phyloP scores from a whole-genome alignment of 129 eudicot genomes.

The Artemisia tridentata region DNA sequence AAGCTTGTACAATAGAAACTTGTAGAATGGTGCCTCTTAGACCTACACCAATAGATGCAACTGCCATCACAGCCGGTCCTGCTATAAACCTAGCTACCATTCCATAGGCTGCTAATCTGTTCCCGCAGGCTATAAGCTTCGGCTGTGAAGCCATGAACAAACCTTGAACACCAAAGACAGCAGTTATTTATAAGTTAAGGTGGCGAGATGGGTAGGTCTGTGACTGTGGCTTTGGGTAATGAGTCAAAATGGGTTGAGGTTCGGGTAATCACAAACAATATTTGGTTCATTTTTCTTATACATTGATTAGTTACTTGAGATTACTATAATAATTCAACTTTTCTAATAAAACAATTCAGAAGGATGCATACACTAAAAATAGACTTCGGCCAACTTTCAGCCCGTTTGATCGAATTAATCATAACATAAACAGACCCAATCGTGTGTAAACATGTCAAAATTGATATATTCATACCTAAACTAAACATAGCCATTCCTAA shows the following conservation, averaged over 20 bases:
- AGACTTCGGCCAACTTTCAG: too few species aligned
- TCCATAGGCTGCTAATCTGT: slow-evolving; percentile 42
- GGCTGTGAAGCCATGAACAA: slow-evolving; percentile 65
- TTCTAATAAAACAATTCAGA: too few species aligned
- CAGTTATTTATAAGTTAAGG: background rate
- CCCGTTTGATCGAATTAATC: too few species aligned
- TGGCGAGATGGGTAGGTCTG: background rate
- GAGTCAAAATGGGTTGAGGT: too few species aligned
- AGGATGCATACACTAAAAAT: too few species aligned
- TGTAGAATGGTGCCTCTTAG: slow-evolving; percentile 48
- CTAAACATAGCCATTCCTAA: slow-evolving; percentile 75
- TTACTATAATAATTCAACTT: too few species aligned
- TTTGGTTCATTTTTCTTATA: too few species aligned
- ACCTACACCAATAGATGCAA: slow-evolving; percentile 57
- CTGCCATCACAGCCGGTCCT: slow-evolving; percentile 63
- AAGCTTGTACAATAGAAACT: slow-evolving; percentile 57
- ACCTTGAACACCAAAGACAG: slow-evolving; percentile 27
- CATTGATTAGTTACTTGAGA: too few species aligned
- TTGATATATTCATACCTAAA: slow-evolving; percentile 31
- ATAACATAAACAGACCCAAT: too few species aligned
- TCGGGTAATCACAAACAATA: too few species aligned
- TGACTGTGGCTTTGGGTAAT: background rate
- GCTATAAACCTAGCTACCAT: slow-evolving; percentile 54
- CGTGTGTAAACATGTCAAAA: too few species aligned
- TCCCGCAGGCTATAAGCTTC: slow-evolving; percentile 52